phyloP scores from a whole-genome alignment of 2,329 filamentous ascomycete genomes.

The Sclerotinia sclerotiorum region DNA sequence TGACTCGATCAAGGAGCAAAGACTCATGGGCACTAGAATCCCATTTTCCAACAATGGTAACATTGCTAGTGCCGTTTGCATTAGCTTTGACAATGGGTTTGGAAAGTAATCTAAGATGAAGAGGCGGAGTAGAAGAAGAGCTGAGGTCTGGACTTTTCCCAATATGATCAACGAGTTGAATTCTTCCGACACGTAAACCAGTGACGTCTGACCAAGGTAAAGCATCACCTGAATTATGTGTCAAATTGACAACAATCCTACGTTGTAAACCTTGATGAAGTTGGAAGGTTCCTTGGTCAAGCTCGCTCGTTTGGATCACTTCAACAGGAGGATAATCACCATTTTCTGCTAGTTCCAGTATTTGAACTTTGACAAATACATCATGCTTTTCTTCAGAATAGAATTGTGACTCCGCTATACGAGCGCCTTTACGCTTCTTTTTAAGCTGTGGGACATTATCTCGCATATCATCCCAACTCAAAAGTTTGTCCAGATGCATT shows the following conservation, averaged over 20 bases:
- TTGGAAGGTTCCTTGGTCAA: conserved; percentile 90
- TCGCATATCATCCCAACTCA: conserved; percentile 99
- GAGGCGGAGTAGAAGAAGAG: conserved; percentile 63
- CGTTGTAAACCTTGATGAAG: conserved; percentile 92
- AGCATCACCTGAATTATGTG: conserved; percentile 83
- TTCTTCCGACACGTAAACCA: conserved; percentile 72
- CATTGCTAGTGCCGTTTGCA: conserved; percentile 83
- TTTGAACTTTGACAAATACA: conserved; percentile 81
- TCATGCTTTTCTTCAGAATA: conserved; percentile 93
- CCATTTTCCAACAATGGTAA: conserved; percentile 90
- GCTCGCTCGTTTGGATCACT: conserved; percentile 78
- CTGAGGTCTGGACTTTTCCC: conserved; percentile 83
- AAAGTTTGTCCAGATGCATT: conserved; percentile 94
- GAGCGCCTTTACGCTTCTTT: conserved; percentile 53
- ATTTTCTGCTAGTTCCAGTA: conserved; percentile 87
- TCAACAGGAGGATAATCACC: conserved; percentile 92
- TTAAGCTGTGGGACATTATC: conserved; percentile 66
- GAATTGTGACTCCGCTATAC: conserved; percentile 89
- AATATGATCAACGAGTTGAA: conserved; percentile 79
- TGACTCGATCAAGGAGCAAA: conserved; percentile 88
- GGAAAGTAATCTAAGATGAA: conserved; percentile 73
- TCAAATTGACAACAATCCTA: conserved; percentile 82
- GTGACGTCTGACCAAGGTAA: conserved; percentile 86
- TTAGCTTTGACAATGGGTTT: conserved; percentile 81
- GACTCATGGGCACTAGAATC: conserved; percentile 92